These are phyloP conservation scores for Pichiaceae sp. DNA, from an alignment of 1,139 yeast species.

Conservation along the genomic window DNA sequence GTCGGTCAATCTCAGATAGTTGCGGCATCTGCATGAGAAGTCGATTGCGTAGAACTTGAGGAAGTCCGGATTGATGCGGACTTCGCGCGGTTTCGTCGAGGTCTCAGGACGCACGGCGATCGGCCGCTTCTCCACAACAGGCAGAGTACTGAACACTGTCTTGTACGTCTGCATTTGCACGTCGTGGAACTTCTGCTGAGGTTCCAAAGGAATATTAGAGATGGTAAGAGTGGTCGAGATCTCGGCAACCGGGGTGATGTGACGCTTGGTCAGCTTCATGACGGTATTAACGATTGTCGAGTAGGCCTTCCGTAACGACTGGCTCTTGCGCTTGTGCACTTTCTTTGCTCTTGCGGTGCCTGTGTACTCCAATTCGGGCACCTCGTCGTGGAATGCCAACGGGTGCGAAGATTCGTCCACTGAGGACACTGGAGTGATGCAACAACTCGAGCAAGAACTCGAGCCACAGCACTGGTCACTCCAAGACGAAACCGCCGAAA, in stretches of 20 bases:
- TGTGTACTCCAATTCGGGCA: background rate
- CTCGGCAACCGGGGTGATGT: background rate
- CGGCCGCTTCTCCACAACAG: conserved; percentile 1
- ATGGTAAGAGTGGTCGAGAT: background rate
- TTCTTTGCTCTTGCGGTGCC: background rate
- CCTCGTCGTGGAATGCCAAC: background rate
- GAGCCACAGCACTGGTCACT: background rate
- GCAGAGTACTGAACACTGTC: conserved; percentile 4
- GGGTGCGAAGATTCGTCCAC: background rate
- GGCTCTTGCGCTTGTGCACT: background rate
- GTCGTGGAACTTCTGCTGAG: background rate
- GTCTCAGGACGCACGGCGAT: background rate
- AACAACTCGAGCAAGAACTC: background rate
- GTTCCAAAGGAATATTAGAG: background rate
- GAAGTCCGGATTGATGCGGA: conserved; percentile 38
- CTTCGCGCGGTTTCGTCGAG: conserved; percentile 31
- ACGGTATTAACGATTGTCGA: background rate
- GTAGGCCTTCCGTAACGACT: background rate
- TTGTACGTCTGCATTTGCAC: conserved; percentile 9
- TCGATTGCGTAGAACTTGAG: conserved; percentile 42
- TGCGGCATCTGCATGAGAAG: conserved; percentile 26
- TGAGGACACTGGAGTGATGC: background rate
- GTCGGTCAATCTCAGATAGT: conserved; percentile 25
- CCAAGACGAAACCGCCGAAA: background rate
- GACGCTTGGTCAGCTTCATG: background rate